These are phyloP conservation scores for Neohortaea acidophila DNA, from an alignment of 495 filamentous ascomycete genomes.

Conservation along the genomic window DNA sequence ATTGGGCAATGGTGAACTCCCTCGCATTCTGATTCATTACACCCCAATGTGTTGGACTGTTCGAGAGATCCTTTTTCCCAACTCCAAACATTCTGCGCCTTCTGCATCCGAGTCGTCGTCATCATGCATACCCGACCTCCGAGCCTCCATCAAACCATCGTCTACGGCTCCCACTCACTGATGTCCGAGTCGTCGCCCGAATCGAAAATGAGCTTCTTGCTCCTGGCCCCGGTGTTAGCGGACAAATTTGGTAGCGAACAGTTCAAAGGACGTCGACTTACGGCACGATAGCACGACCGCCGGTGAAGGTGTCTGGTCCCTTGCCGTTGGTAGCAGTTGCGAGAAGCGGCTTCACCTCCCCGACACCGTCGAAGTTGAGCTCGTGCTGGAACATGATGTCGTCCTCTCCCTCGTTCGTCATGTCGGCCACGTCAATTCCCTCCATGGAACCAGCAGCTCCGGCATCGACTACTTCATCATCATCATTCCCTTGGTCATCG, in stretches of 20 bases:
- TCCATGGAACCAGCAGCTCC: background rate
- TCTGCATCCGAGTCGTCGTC: background rate
- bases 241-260: too few species aligned
- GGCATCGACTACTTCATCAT: background rate
- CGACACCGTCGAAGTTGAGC: conserved; percentile 1
- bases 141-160: background rate
- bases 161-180: conserved; percentile 1
- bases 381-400: background rate
- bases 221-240: background rate
- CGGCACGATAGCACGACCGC: background rate
- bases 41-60: background rate
- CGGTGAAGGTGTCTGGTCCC: background rate
- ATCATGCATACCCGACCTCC: too few species aligned
- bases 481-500: background rate
- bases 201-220: background rate
- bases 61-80: background rate
- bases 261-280: too few species aligned
- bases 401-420: background rate
- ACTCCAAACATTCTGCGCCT: background rate
- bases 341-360: background rate
- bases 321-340: background rate
- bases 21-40: conserved; percentile 4
- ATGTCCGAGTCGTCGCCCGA: conserved; percentile 1
- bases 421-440: background rate
- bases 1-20: conserved; percentile 14